Evolutionary conservation across 2,329 filamentous ascomycete genomes (phyloP), one percentile per base, ranked within the genome.

Genomic region (Ophiostoma ulmi): DNA sequence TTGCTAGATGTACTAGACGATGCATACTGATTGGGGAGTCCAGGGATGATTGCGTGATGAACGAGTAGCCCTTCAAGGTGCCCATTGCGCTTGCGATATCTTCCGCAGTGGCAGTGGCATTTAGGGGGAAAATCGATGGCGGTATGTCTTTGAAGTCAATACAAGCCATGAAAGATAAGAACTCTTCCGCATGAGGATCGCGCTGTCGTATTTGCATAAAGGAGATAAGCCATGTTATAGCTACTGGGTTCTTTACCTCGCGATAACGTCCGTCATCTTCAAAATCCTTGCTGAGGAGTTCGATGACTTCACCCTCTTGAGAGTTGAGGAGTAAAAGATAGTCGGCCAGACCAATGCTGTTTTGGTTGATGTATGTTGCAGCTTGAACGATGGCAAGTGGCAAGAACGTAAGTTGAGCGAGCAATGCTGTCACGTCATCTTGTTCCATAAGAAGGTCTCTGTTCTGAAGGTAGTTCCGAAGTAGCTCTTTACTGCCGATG

Each of bases 111-210:
- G 31, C 13, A 3, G 58, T 20, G 13, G 31, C 14, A 5, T 36
- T 11, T 31, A 17, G 64, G 4, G 75, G 75, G 5, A 79, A 69
- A 5, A 80, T 58, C 13, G 72, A 70, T 22, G 10, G 36, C 1
- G 77, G 78, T 26, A 79, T 78, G 22, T 77, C 73, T 31, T 77
- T 77, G 48, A 76, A 74, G 5, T 73, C 74, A 0, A 78, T 69
- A 41, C 77, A 76, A 39, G 74, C 76, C 22, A 80, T 76, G 22
- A 77, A 78, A 38, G 70, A 73, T 0, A 79, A 73, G 65, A 76
- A 79, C 4, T 76, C 11, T 20, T 73, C 75, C 0, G 79, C 78
- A 0, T 77, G 74, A 1, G 72, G 70, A 7, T 75, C 61, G 31
- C 78, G 58, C 26, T 71, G 55, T 2, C 35, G 67, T 13, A 75